Percentiles rank a stretch among this genome's conserved stretches.
These are phyloP conservation scores for Epichloe bromicola DNA, from an alignment of 2,329 filamentous ascomycete species.

Conservation along the genomic window DNA sequence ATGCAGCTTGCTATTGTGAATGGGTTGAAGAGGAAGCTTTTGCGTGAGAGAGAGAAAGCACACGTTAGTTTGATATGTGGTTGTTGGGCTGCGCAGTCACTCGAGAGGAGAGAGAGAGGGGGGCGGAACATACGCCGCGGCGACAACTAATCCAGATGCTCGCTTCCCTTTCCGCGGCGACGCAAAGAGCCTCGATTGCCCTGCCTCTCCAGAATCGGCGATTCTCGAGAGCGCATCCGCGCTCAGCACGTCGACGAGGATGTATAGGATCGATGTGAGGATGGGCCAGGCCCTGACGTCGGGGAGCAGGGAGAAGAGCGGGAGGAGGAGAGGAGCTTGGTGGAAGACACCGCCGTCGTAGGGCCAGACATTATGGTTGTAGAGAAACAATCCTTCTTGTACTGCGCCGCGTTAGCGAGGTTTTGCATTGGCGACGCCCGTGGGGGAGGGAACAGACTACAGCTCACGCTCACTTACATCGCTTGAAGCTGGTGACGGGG, in stretches of 20 bases:
- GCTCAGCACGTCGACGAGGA: conserved; percentile 66
- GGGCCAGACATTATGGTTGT: conserved; percentile 89
- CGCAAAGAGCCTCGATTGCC: conserved; percentile 60
- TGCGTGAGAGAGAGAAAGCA: too few species aligned
- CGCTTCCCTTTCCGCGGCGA: conserved; percentile 62
- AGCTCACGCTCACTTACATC: conserved; percentile 50
- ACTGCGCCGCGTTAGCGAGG: conserved; percentile 36
- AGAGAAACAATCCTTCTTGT: conserved; percentile 92
- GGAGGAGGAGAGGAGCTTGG: conserved; percentile 79
- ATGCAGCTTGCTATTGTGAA: conserved; percentile 88
- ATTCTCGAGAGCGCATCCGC: conserved; percentile 69
- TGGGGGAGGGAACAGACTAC: background rate
- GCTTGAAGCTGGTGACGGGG: conserved; percentile 90
- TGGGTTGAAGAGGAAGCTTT: conserved; percentile 83
- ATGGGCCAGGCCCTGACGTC: conserved; percentile 52
- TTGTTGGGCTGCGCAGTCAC: background rate
- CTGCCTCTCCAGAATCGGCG: conserved; percentile 67
- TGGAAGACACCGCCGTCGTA: conserved; percentile 84
- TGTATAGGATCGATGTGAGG: conserved; percentile 70
- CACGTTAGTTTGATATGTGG: background rate
- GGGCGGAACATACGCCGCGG: conserved; percentile 51
- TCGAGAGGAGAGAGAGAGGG: background rate
- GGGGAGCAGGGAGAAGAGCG: conserved; percentile 81
- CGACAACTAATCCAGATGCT: conserved; percentile 64
- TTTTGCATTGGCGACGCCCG: background rate